These are phyloP conservation scores for Rickenella mellea DNA, from an alignment of 768 basidiomycete species.

Conservation along the genomic window DNA sequence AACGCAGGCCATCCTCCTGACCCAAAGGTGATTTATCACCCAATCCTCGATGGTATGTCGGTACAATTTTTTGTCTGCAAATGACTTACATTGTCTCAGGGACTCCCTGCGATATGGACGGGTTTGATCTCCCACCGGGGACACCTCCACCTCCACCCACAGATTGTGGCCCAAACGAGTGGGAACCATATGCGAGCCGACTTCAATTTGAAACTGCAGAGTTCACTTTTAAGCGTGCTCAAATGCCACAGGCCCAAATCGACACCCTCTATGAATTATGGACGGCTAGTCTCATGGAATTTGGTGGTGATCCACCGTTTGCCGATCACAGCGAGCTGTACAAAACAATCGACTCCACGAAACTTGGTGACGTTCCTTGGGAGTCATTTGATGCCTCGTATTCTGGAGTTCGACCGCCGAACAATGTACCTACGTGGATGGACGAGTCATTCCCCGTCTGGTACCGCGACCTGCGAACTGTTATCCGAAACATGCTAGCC, in stretches of 20 bases:
- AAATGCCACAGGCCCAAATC: slow-evolving; percentile 15
- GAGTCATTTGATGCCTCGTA: slow-evolving; percentile 12
- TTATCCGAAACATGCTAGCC: slow-evolving; percentile 16
- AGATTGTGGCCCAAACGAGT: too few species aligned
- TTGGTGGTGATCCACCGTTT: slow-evolving; percentile 11
- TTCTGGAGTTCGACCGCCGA: slow-evolving; percentile 18
- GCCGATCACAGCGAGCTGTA: slow-evolving; percentile 13
- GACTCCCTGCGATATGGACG: too few species aligned
- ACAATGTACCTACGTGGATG: slow-evolving; percentile 28
- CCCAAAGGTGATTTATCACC: too few species aligned
- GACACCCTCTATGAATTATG: slow-evolving; percentile 16
- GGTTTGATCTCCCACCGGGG: too few species aligned
- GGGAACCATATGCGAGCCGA: slow-evolving; percentile 17
- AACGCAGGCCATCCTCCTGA: too few species aligned
- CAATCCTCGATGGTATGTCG: too few species aligned
- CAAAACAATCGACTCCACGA: slow-evolving; percentile 15
- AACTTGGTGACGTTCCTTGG: slow-evolving; percentile 17
- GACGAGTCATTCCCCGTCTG: slow-evolving; percentile 15
- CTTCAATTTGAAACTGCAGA: slow-evolving; percentile 21
- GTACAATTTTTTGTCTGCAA: too few species aligned
- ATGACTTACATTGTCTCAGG: too few species aligned
- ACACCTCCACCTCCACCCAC: too few species aligned
- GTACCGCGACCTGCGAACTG: slow-evolving; percentile 9
- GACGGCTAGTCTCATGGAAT: slow-evolving; percentile 13
- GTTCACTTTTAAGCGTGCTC: slow-evolving; percentile 16